Conservation (phyloP, 768 basidiomycete genomes). For the Epithele typhae region DNA sequence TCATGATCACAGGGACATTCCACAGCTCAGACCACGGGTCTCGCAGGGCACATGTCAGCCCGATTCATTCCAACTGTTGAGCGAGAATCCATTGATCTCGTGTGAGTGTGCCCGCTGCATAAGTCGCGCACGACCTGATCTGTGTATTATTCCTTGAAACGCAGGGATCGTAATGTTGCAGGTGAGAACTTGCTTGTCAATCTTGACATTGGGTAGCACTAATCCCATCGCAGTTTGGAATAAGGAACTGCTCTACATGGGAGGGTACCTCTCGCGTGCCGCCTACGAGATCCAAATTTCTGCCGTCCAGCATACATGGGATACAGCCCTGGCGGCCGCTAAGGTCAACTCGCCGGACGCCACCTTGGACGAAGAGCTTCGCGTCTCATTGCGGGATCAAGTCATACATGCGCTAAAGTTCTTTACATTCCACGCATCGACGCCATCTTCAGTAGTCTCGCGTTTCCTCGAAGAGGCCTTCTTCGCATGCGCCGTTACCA, state of each 20-base stretch:
- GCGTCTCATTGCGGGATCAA: constrained; percentile 48
- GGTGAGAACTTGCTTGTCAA: constrained; percentile 30
- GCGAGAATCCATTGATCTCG: constrained; percentile 86
- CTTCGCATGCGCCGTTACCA: constrained; percentile 51
- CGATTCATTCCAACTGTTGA: constrained; percentile 96
- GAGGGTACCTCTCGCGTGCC: constrained; percentile 75
- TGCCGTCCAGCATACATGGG: constrained; percentile 58
- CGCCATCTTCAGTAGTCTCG: constrained; percentile 80
- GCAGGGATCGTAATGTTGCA: constrained; percentile 77
- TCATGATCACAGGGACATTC: constrained; percentile 63
- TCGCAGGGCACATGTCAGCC: constrained; percentile 64
- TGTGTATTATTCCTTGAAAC: neutral
- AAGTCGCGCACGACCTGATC: neutral
- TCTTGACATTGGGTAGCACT: neutral
- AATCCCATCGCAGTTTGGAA: constrained; percentile 87
- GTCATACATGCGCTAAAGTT: constrained; percentile 81
- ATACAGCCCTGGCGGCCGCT: constrained; percentile 33
- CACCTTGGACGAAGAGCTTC: constrained; percentile 31
- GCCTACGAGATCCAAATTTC: constrained; percentile 83
- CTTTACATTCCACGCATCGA: constrained; percentile 86
- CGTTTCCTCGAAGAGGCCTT: constrained; percentile 70
- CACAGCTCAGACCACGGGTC: constrained; percentile 89
- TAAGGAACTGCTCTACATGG: constrained; percentile 78
- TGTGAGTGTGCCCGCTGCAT: constrained; percentile 49
- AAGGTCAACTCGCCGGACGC: constrained; percentile 15